A percentile compares a stretch with the other conserved stretches of the same genome.
phyloP scores from a whole-genome alignment of 495 filamentous ascomycete species.

The Chaetomidium leptoderma region DNA sequence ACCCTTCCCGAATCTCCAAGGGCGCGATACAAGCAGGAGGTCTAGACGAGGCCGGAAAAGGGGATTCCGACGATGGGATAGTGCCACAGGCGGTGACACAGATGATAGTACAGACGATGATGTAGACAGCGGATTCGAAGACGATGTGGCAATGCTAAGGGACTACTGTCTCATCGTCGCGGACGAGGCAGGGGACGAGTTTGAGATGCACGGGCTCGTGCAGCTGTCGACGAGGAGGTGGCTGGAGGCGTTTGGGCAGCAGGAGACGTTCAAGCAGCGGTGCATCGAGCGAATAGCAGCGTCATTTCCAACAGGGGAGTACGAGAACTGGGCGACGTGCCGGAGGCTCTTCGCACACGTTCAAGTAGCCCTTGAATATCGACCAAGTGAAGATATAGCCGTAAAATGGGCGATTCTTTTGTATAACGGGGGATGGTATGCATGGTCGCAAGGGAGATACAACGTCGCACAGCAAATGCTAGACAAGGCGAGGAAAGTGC shows the following conservation, averaged over 20 bases:
- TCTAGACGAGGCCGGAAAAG: neutral
- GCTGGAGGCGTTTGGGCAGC: conserved; percentile 31
- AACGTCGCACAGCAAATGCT: conserved; percentile 18
- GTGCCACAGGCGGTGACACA: too few relatives aligned
- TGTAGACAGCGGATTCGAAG: conserved; percentile 36
- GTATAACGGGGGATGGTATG: conserved; percentile 26
- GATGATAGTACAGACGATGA: neutral
- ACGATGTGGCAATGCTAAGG: conserved; percentile 39
- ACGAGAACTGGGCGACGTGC: too few relatives aligned
- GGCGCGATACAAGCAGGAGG: neutral
- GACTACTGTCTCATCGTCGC: conserved; percentile 41
- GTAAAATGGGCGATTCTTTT: conserved; percentile 23
- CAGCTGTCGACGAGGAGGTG: conserved; percentile 43
- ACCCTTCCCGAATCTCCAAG: conserved; percentile 4
- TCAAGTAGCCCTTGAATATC: conserved; percentile 14
- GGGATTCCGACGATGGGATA: neutral
- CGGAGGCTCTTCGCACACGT: conserved; percentile 18
- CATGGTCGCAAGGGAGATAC: conserved; percentile 24
- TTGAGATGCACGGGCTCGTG: conserved; percentile 43
- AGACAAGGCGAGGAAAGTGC: conserved; percentile 12
- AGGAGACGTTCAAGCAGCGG: conserved; percentile 39
- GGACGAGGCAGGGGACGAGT: conserved; percentile 18
- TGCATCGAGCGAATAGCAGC: conserved; percentile 31
- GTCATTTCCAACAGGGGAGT: conserved; percentile 41
- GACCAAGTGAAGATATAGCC: conserved; percentile 11